Conservation (phyloP, 2,329 filamentous ascomycete genomes). For the Eutypa lata region DNA sequence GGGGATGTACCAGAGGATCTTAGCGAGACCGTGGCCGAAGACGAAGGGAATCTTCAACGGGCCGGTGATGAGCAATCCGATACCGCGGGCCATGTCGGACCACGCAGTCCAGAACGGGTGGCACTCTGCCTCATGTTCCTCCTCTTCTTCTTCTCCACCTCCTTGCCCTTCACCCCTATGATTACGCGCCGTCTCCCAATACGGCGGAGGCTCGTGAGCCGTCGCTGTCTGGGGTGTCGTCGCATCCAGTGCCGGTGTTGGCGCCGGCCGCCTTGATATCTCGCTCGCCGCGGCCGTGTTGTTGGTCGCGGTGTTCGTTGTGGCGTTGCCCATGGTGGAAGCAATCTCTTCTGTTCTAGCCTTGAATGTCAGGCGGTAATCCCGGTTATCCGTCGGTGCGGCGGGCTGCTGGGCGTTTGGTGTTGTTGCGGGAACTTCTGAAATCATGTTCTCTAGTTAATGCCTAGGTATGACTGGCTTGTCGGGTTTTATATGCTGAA, state of each 20-base stretch:
- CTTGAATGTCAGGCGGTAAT: slow-evolving; percentile 17
- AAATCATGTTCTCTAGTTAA: not conserved
- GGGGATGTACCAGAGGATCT: slow-evolving; percentile 14
- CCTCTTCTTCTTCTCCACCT: not conserved
- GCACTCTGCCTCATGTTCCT: slow-evolving; percentile 9
- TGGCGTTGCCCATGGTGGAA: not conserved
- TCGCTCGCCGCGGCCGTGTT: not conserved
- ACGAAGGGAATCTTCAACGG: slow-evolving; percentile 12
- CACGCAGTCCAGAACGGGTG: slow-evolving; percentile 19
- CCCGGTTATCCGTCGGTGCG: slow-evolving; percentile 13
- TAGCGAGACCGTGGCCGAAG: slow-evolving; percentile 13
- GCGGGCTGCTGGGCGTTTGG: not conserved
- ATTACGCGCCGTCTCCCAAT: slow-evolving; percentile 8
- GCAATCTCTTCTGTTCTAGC: slow-evolving; percentile 8
- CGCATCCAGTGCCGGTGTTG: not conserved
- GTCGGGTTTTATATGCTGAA: too few relatives aligned
- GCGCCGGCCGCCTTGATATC: not conserved
- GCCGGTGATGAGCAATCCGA: slow-evolving; percentile 8
- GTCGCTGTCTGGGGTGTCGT: not conserved
- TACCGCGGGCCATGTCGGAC: slow-evolving; percentile 11
- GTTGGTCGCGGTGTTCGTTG: not conserved
- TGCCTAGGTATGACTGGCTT: too few relatives aligned
- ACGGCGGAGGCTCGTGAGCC: slow-evolving; percentile 5
- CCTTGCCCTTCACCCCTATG: not conserved
- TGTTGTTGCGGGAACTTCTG: not conserved